Conservation (phyloP, 768 basidiomycete genomes). For the Inosperma sp. region DNA sequence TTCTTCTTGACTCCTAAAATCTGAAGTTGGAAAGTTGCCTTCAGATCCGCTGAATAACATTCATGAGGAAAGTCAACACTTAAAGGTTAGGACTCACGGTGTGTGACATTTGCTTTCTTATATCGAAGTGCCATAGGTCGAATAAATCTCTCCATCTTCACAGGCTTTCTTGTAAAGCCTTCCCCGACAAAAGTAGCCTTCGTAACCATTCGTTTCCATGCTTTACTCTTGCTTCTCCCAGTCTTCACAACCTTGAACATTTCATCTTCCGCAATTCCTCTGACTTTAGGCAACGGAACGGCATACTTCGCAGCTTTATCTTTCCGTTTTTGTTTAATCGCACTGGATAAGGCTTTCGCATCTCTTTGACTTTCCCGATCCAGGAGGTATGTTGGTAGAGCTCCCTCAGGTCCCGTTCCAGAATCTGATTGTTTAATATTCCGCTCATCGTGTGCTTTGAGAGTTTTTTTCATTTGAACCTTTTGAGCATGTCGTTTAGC, state of each 20-base stretch:
- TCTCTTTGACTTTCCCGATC: conserved; percentile 98
- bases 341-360: conserved; percentile 91
- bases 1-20: conserved; percentile 99
- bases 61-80: not conserved
- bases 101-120: conserved; percentile 98
- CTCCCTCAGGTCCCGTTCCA: conserved; percentile 79
- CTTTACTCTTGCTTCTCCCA: conserved; percentile 92
- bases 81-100: conserved; percentile 60
- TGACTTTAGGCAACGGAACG: conserved; percentile 93
- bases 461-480: conserved; percentile 98
- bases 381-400: conserved; percentile 91
- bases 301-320: conserved; percentile 99
- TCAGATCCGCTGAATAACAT: conserved; percentile 71
- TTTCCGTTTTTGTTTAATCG: conserved; percentile 97
- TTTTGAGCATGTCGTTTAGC: conserved; percentile 96
- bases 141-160: conserved; percentile 98
- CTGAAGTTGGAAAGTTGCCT: conserved; percentile 97
- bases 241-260: conserved; percentile 99
- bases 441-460: conserved; percentile 98
- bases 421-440: conserved; percentile 93
- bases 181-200: conserved; percentile 99
- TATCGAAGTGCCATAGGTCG: conserved; percentile 96
- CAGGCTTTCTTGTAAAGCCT: conserved; percentile 95
- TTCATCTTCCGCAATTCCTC: conserved; percentile 98
- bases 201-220: conserved; percentile 99